These are phyloP conservation scores for Wickerhamomyces strasburgensis DNA, from an alignment of 805 yeast species.

Conservation along the genomic window DNA sequence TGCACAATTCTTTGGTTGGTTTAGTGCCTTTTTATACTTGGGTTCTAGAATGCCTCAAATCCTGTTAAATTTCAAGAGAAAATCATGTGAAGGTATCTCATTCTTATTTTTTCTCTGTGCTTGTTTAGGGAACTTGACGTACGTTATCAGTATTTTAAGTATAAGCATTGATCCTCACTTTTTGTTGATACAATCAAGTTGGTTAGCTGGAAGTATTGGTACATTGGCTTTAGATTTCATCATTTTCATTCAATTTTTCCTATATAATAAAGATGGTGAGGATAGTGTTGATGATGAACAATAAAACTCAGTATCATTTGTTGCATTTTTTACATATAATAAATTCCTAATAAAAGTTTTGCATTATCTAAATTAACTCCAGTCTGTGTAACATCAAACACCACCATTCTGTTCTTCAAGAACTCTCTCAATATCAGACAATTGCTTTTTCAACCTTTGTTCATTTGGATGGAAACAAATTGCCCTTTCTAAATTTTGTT, in stretches of 20 bases:
- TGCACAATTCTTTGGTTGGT: slow-evolving; percentile 85
- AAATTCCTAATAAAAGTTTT: background rate
- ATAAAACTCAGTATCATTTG: background rate
- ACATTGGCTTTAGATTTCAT: slow-evolving; percentile 79
- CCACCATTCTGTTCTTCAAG: slow-evolving; percentile 61
- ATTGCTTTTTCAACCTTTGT: slow-evolving; percentile 42
- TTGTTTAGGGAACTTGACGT: slow-evolving; percentile 88
- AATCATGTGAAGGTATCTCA: slow-evolving; percentile 92
- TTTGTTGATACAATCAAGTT: slow-evolving; percentile 75
- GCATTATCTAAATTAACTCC: too few relatives aligned
- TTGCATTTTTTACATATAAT: background rate
- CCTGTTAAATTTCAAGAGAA: slow-evolving; percentile 73
- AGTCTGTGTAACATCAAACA: slow-evolving; percentile 1
- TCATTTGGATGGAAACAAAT: slow-evolving; percentile 56
- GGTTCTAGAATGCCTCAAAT: slow-evolving; percentile 95
- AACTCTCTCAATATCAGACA: slow-evolving; percentile 40
- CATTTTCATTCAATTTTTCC: slow-evolving; percentile 81
- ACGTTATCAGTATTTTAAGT: slow-evolving; percentile 78
- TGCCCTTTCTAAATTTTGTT: slow-evolving; percentile 68
- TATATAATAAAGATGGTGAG: slow-evolving; percentile 41
- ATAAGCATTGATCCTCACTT: slow-evolving; percentile 68
- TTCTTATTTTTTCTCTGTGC: slow-evolving; percentile 93
- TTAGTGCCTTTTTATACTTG: slow-evolving; percentile 67
- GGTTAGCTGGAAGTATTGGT: slow-evolving; percentile 91
- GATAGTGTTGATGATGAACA: slow-evolving; percentile 12